Base-by-base conservation (phyloP, 2,329 filamentous ascomycete genomes). In the Coleophoma cylindrospora region DNA sequence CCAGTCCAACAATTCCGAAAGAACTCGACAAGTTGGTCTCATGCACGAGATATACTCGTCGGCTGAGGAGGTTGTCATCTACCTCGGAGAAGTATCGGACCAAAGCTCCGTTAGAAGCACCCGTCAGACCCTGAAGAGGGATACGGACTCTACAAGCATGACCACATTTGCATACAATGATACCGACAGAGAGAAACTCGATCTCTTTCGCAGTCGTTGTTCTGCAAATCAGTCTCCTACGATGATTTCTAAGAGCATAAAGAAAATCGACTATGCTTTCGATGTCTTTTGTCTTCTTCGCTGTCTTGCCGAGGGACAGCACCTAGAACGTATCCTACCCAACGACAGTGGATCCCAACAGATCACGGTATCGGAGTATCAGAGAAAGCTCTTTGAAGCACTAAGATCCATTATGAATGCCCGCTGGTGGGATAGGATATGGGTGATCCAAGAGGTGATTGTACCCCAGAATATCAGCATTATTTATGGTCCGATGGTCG, bases 31-130 rank as follows among this genome's bases (percentile, higher is more conserved):
- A 40, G 49, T 51, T 34, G 19, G 13, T 13, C 21, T 48, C 14
- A 51, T 51, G 49, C 19, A 45, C 19, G n/a, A 36, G 9, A 48
- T 51, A 15, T 51, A 34, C 38, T 19, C 38, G 12, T 27, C 15
- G 12, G 45, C 49, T 12, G 34, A 37, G 34, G 34, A 37, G n/a
- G 34, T 37, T 37, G 3, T 37, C n/a, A n/a, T 37, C 34, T 37
- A 37, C n/a, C 34, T 37, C 12, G 34, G 34, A 37, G 34, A 37
- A 4, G 34, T 37, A n/a, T 12, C 34, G 19, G 19, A 19, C 19
- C 19, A 2, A 37, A 4, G 34, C 34, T 37, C 11, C n/a, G 2
- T 12, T 37, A n/a, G 11, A 37, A 37, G n/a, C 34, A 4, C 19
- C 19, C 19, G n/a, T 4, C n/a, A 12, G 4, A n/a, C n/a, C n/a